Conservation (phyloP, 768 basidiomycete species). For the Termitomyces sp. region DNA sequence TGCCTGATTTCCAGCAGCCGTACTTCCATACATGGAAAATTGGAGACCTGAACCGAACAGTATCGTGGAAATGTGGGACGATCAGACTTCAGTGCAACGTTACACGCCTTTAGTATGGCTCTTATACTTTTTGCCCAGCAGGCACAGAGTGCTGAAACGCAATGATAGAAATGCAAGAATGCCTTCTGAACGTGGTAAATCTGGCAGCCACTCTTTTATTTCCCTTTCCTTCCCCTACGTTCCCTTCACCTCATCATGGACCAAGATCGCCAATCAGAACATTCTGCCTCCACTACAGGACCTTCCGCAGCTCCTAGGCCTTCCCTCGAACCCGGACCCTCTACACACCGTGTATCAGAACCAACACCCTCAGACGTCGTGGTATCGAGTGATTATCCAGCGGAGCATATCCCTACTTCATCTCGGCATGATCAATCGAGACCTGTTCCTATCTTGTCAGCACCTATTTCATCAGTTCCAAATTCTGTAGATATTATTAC, state of each 20-base stretch:
- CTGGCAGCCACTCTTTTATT: neutral
- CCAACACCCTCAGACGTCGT: neutral
- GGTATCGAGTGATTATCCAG: neutral
- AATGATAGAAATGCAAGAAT: neutral
- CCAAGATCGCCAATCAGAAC: conserved; percentile 7
- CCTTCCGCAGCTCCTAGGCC: neutral
- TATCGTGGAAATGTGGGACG: neutral
- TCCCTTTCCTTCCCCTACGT: neutral
- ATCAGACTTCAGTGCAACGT: neutral
- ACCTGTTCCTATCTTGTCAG: neutral
- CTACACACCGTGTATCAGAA: neutral
- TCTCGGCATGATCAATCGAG: neutral
- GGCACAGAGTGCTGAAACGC: neutral
- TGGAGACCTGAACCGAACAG: neutral
- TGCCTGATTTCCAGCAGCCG: neutral
- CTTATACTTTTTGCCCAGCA: neutral
- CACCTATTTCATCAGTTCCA: neutral
- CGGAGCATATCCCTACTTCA: neutral
- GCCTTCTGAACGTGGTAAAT: neutral
- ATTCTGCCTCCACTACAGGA: neutral
- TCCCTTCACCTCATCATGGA: conserved; percentile 5
- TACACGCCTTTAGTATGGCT: neutral
- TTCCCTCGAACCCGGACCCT: neutral
- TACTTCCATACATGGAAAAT: neutral
- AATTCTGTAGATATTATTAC: neutral